These are phyloP conservation scores for Apiospora hydei DNA, from an alignment of 2,329 filamentous ascomycete genomes.

Conservation along the genomic window DNA sequence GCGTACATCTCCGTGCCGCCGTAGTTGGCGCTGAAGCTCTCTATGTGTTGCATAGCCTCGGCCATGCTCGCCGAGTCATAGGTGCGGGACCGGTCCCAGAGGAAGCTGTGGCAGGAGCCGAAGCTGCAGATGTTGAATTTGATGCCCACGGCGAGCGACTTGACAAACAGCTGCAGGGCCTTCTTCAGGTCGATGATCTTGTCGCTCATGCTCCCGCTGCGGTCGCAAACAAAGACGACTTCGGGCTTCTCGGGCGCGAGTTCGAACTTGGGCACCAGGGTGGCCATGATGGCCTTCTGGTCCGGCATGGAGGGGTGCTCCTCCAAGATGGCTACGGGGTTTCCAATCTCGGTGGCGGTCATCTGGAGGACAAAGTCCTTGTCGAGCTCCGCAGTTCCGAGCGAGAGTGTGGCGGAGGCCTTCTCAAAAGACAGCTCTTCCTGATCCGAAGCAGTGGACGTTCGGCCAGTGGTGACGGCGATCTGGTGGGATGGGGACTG, in stretches of 20 bases:
- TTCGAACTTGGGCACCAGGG: conserved; percentile 74
- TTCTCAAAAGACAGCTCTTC: conserved; percentile 59
- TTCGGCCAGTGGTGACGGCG: conserved; percentile 68
- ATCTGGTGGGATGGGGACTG: conserved; percentile 74
- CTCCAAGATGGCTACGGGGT: conserved; percentile 72
- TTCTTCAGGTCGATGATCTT: conserved; percentile 61
- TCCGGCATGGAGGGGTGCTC: conserved; percentile 66
- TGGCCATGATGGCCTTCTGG: conserved; percentile 73
- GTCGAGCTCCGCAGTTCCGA: conserved; percentile 60
- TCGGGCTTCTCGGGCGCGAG: conserved; percentile 63
- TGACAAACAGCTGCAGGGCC: conserved; percentile 69
- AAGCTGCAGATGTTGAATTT: conserved; percentile 78
- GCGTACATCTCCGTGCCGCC: conserved; percentile 62
- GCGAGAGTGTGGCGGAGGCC: conserved; percentile 67
- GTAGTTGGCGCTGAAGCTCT: conserved; percentile 52
- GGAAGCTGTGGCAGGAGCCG: conserved; percentile 54
- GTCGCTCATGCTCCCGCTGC: conserved; percentile 69
- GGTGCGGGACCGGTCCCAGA: conserved; percentile 55
- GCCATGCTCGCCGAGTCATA: conserved; percentile 55
- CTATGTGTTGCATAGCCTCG: conserved; percentile 51
- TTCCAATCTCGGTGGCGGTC: conserved; percentile 63
- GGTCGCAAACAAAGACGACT: conserved; percentile 76
- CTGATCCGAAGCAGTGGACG: conserved; percentile 51
- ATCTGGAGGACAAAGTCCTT: conserved; percentile 74
- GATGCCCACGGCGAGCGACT: conserved; percentile 67